Evolutionary conservation across 2,329 filamentous ascomycete species (phyloP).

Genomic region (Ustulina deusta): DNA sequence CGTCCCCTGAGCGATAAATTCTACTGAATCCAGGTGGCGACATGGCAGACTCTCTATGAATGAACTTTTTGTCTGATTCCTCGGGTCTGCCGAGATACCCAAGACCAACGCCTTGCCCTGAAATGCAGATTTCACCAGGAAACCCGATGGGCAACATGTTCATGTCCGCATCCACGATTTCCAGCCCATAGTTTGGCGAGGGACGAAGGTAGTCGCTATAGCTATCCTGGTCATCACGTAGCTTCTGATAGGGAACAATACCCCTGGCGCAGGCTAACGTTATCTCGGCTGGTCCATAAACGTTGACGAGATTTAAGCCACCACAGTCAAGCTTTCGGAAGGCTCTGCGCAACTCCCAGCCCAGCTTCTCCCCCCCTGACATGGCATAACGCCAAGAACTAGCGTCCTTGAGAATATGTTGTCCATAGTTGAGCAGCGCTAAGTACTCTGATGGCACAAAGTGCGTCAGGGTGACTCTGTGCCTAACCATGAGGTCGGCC

Average conservation of each 20-base stretch:
- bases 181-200: neutral
- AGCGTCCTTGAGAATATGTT: neutral
- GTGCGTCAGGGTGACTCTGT: constrained; percentile 51
- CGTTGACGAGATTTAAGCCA: constrained; percentile 41
- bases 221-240: no score
- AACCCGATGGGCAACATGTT: constrained; percentile 27
- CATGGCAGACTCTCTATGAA: constrained; percentile 2
- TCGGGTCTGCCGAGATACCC: constrained; percentile 52
- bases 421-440: constrained; percentile 12
- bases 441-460: constrained; percentile 38
- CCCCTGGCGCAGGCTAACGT: constrained; percentile 8
- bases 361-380: constrained; percentile 10
- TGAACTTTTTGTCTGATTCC: constrained; percentile 42
- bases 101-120: constrained; percentile 31
- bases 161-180: neutral
- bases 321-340: constrained; percentile 10
- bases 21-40: constrained; percentile 10
- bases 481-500: constrained; percentile 47
- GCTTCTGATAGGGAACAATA: neutral
- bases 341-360: neutral
- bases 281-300: constrained; percentile 45
- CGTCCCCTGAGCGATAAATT: constrained; percentile 56
- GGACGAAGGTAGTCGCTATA: neutral
- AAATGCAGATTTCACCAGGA: constrained; percentile 39
- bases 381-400: constrained; percentile 16